Evolutionary conservation across 73 alveolate genomes (phyloP).

Genomic region (Tetrahymena elliotti): DNA sequence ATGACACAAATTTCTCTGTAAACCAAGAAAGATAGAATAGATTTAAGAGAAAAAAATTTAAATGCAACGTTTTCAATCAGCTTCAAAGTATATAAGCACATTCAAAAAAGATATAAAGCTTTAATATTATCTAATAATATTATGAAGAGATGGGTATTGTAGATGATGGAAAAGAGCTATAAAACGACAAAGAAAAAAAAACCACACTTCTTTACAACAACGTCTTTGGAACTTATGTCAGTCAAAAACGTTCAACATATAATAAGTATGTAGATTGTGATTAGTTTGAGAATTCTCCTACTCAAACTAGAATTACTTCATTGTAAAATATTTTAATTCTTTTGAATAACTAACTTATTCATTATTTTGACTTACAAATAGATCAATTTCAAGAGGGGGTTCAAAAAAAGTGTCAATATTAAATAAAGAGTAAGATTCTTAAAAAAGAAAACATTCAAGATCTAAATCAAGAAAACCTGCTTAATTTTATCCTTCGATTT

Average conservation of each 20-base stretch:
- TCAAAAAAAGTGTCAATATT: not conserved
- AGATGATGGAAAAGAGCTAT: not conserved
- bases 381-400: not conserved
- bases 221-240: not conserved
- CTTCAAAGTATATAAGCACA: not conserved
- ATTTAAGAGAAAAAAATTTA: not conserved
- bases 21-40: not conserved
- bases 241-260: not conserved
- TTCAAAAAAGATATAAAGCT: not conserved
- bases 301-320: not conserved
- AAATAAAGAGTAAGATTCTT: not conserved
- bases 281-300: not conserved
- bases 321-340: no score
- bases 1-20: not conserved
- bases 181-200: not conserved
- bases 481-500: not conserved
- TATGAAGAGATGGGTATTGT: not conserved
- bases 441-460: not conserved
- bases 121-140: not conserved
- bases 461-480: not conserved
- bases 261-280: not conserved
- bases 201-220: not conserved
- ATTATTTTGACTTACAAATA: not conserved
- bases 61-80: not conserved
- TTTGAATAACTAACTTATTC: not conserved